Conservation (phyloP, 2,329 filamentous ascomycete species). For the Aspergillus uvarum region DNA sequence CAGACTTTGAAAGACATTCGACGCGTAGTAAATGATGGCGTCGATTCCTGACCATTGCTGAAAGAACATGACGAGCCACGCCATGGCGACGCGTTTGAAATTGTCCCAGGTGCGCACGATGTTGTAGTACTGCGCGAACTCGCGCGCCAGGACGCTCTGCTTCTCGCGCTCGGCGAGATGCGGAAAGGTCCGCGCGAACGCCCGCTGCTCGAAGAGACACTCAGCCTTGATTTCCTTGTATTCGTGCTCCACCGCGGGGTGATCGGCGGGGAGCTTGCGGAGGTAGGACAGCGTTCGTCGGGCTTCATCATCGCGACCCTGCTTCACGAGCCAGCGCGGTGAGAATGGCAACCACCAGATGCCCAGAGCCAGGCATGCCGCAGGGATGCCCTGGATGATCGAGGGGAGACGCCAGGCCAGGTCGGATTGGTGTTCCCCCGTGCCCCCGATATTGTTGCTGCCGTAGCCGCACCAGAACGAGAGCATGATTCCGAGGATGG, state of each 20-base stretch:
- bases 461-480: constrained; percentile 42
- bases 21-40: constrained; percentile 47
- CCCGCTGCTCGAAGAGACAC: constrained; percentile 44
- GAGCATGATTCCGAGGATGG: constrained; percentile 38
- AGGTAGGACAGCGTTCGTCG: constrained; percentile 27
- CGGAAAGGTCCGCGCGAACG: constrained; percentile 48
- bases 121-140: constrained; percentile 54
- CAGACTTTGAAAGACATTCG: constrained; percentile 38
- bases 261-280: constrained; percentile 33
- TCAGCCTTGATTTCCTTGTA: constrained; percentile 52
- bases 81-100: constrained; percentile 48
- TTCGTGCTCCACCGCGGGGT: constrained; percentile 45
- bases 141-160: constrained; percentile 44
- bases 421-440: constrained; percentile 32
- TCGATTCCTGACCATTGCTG: constrained; percentile 50
- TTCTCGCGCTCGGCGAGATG: constrained; percentile 34
- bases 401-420: constrained; percentile 50
- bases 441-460: constrained; percentile 42
- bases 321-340: constrained; percentile 53
- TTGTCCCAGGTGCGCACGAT: constrained; percentile 48
- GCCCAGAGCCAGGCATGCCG: constrained; percentile 34
- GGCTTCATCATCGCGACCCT: constrained; percentile 49
- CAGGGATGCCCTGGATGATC: constrained; percentile 46
- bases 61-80: constrained; percentile 51
- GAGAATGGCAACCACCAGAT: constrained; percentile 55